phyloP scores from a whole-genome alignment of 2,329 filamentous ascomycete species.

The Cladosporium sphaerospermum region DNA sequence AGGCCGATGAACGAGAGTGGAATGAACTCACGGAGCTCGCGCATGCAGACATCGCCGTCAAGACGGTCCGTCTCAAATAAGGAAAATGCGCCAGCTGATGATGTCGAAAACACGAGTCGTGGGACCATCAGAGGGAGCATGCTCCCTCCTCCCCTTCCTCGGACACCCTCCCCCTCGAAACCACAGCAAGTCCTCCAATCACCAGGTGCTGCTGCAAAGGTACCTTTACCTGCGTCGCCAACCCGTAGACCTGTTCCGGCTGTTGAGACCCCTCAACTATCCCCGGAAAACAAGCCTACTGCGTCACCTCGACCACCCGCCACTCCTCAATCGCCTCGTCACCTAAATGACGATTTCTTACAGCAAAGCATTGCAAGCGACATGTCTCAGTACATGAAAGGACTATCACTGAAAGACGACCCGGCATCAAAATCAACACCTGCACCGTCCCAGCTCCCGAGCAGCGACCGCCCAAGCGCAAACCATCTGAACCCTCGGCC shows the following conservation, averaged over 20 bases:
- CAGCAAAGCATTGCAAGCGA: slow-evolving; percentile 43
- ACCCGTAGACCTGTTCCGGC: slow-evolving; percentile 33
- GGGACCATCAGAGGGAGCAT: slow-evolving; percentile 23
- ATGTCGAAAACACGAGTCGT: slow-evolving; percentile 25
- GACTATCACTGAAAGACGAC: slow-evolving; percentile 28
- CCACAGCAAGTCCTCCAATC: slow-evolving; percentile 30
- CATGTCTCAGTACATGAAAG: slow-evolving; percentile 36
- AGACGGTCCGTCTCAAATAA: slow-evolving; percentile 28
- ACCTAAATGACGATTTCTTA: slow-evolving; percentile 42
- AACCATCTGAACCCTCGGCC: background rate
- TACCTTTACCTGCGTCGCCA: slow-evolving; percentile 43
- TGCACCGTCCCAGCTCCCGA: slow-evolving; percentile 15
- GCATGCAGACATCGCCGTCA: slow-evolving; percentile 36
- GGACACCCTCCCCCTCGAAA: slow-evolving; percentile 40
- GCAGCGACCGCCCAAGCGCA: background rate
- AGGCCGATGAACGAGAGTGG: slow-evolving; percentile 74
- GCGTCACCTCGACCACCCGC: slow-evolving; percentile 28
- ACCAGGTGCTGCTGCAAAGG: slow-evolving; percentile 35
- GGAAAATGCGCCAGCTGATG: slow-evolving; percentile 27
- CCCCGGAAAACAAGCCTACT: slow-evolving; percentile 22
- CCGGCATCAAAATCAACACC: slow-evolving; percentile 17
- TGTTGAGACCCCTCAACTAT: slow-evolving; percentile 31
- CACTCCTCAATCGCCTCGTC: slow-evolving; percentile 26
- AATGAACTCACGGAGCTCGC: slow-evolving; percentile 60
- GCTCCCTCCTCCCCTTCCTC: slow-evolving; percentile 30